A percentile compares a stretch with the other conserved stretches of the same genome.
These are phyloP conservation scores for Tylopilus felleus DNA, from an alignment of 768 basidiomycete genomes.

Conservation along the genomic window DNA sequence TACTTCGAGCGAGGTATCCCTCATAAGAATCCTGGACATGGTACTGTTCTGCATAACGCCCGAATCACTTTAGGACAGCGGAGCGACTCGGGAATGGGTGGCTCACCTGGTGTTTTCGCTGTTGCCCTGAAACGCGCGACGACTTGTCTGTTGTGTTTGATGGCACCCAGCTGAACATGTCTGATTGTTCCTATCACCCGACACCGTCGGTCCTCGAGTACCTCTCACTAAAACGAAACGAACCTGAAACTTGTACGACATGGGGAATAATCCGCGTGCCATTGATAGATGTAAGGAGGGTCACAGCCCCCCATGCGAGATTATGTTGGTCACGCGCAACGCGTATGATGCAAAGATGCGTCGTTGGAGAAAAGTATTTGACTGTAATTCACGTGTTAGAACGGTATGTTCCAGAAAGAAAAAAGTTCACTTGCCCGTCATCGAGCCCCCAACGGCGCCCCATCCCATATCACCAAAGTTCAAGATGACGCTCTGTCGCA, in stretches of 20 bases:
- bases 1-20: conserved; percentile 53
- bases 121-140: conserved; percentile 63
- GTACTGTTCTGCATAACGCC: conserved; percentile 41
- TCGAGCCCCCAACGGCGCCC: conserved; percentile 71
- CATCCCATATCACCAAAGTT: conserved; percentile 87
- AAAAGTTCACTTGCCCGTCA: conserved; percentile 51
- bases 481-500: conserved; percentile 63
- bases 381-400: conserved; percentile 42
- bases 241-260: conserved; percentile 80
- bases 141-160: conserved; percentile 67
- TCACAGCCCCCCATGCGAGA: conserved; percentile 77
- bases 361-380: conserved; percentile 84
- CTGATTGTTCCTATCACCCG: conserved; percentile 71
- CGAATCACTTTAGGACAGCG: not conserved
- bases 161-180: conserved; percentile 76
- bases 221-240: conserved; percentile 16
- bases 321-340: conserved; percentile 79
- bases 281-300: conserved; percentile 62
- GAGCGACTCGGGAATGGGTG: not conserved
- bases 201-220: not conserved
- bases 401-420: not conserved
- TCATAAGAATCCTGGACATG: conserved; percentile 53
- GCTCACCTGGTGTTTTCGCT: conserved; percentile 50
- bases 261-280: conserved; percentile 62
- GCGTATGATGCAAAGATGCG: conserved; percentile 81